Evolutionary conservation across 2,329 filamentous ascomycete genomes (phyloP).

Genomic region (Zymoseptoria pseudotritici): DNA sequence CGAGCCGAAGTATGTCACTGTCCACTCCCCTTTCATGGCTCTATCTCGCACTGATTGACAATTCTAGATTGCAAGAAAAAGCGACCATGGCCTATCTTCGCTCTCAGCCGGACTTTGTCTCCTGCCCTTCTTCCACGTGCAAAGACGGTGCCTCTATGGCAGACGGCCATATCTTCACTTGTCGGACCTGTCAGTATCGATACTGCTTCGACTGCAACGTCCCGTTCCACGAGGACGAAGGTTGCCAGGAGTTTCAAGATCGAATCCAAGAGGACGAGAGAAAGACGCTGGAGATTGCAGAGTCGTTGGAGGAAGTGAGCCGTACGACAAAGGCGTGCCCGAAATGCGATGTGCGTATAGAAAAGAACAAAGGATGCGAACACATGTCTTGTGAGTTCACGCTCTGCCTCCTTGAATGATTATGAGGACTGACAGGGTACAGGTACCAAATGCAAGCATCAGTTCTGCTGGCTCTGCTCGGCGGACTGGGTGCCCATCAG

Average conservation of each 20-base stretch:
- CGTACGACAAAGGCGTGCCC: background rate
- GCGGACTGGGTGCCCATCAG: background rate
- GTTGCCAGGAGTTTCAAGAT: conserved; percentile 5
- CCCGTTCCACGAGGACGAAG: conserved; percentile 6
- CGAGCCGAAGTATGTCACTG: background rate
- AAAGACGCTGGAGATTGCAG: background rate
- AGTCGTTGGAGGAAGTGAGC: background rate
- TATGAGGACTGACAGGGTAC: too few species aligned
- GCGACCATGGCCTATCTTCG: conserved; percentile 2
- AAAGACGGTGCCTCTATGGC: conserved; percentile 1
- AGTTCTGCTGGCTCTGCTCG: conserved; percentile 14
- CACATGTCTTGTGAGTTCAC: conserved; percentile 19
- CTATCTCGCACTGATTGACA: background rate
- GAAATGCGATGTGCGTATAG: conserved; percentile 11
- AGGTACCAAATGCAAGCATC: conserved; percentile 7
- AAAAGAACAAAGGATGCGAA: conserved; percentile 18
- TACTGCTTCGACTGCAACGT: conserved; percentile 9
- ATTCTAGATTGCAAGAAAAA: conserved; percentile 3
- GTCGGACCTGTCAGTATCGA: conserved; percentile 2
- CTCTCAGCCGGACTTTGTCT: conserved; percentile 1
- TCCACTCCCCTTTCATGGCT: background rate
- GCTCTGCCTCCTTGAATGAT: too few species aligned
- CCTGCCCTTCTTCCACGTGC: conserved; percentile 1
- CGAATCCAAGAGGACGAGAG: background rate
- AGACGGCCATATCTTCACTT: conserved; percentile 9